Conservation (phyloP, 2,329 filamentous ascomycete genomes). For the Apiospora malaysiana region DNA sequence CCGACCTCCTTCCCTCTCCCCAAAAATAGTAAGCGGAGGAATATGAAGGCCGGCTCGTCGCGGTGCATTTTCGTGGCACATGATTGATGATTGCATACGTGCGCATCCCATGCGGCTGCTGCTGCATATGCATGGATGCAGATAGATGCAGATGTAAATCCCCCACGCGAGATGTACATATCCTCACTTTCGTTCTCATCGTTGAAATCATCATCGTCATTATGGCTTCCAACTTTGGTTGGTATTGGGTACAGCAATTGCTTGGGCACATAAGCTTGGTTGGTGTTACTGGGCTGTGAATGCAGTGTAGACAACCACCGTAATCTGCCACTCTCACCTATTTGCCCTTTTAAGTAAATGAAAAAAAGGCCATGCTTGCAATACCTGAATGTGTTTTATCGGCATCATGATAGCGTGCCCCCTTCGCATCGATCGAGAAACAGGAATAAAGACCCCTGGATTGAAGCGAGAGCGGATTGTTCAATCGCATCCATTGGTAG, state of each 20-base stretch:
- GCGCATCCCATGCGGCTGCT: slow-evolving; percentile 22
- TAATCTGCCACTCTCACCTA: neutral
- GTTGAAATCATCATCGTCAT: neutral
- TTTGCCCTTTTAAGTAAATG: neutral
- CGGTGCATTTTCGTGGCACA: slow-evolving; percentile 20
- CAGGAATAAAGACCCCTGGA: neutral
- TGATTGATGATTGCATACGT: slow-evolving; percentile 7
- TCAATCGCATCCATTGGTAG: too few species aligned
- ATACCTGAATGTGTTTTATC: neutral
- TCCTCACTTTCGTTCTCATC: neutral
- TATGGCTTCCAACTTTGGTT: neutral
- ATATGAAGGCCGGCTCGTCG: slow-evolving; percentile 12
- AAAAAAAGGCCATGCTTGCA: too few species aligned
- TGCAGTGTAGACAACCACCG: neutral
- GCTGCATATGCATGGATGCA: slow-evolving; percentile 25
- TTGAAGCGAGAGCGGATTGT: neutral
- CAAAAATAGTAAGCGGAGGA: slow-evolving; percentile 18
- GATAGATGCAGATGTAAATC: slow-evolving; percentile 23
- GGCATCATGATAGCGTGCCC: neutral
- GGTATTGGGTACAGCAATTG: neutral
- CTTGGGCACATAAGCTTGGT: neutral
- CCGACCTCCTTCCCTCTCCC: neutral
- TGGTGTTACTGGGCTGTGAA: neutral
- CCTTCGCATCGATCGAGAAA: neutral
- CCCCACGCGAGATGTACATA: neutral